Conservation (phyloP, 129 eudicot species). For the Oenanthe sinensis region DNA sequence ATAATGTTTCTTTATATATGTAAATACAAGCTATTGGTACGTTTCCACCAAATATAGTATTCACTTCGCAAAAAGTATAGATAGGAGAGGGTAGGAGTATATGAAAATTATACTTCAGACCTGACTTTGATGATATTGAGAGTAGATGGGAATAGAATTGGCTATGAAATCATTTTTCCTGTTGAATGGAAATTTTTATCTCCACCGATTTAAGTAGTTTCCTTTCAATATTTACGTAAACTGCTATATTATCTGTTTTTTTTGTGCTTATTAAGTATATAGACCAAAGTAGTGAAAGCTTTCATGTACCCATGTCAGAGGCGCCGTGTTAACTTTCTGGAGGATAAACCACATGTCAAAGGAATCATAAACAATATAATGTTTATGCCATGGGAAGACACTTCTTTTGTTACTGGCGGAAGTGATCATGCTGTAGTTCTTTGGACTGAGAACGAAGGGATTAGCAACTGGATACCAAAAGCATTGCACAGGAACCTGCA, state of each 20-base stretch:
- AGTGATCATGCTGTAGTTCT: conserved; percentile 59
- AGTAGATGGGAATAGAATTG: not conserved
- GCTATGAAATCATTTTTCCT: not conserved
- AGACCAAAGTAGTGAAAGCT: not conserved
- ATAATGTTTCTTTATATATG: not conserved
- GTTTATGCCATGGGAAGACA: conserved; percentile 55
- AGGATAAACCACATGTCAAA: conserved; percentile 70
- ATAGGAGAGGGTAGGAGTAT: not conserved
- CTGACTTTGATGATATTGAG: not conserved
- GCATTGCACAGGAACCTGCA: conserved; percentile 58
- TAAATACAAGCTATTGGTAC: not conserved
- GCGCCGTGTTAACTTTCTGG: conserved; percentile 52
- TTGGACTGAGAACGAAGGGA: conserved; percentile 60
- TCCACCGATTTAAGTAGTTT: not conserved
- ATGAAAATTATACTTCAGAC: not conserved
- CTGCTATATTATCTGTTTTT: not conserved
- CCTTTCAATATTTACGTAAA: not conserved
- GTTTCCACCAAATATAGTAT: not conserved
- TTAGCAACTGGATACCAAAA: conserved; percentile 64
- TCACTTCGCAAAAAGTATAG: not conserved
- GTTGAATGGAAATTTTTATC: not conserved
- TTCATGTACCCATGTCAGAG: conserved; percentile 26
- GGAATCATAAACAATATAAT: conserved; percentile 50
- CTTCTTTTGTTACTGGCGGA: conserved; percentile 51
- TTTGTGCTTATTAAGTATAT: not conserved